These are phyloP conservation scores for Fusarium temperatum DNA, from an alignment of 2,329 filamentous ascomycete species.

Conservation along the genomic window DNA sequence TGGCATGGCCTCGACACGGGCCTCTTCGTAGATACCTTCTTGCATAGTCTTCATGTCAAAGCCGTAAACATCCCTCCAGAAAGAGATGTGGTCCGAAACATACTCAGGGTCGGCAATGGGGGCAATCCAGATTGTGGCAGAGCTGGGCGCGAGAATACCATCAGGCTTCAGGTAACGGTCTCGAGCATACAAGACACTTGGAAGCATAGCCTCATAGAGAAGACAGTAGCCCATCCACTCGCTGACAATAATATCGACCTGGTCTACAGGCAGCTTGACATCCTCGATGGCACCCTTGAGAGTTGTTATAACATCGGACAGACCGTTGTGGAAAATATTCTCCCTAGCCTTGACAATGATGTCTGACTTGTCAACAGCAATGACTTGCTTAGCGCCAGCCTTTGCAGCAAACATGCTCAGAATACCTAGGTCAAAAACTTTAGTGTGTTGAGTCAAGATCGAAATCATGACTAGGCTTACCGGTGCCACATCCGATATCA, in stretches of 20 bases:
- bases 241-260: constrained; percentile 94
- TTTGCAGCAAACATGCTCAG: constrained; percentile 94
- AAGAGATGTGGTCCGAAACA: constrained; percentile 78
- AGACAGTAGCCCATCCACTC: constrained; percentile 99
- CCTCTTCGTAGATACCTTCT: constrained; percentile 80
- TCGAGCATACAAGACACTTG: constrained; percentile 87
- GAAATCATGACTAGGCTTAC: constrained; percentile 45
- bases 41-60: constrained; percentile 96
- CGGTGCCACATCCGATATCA: constrained; percentile 87
- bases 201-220: constrained; percentile 95
- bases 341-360: constrained; percentile 89
- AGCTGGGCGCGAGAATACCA: constrained; percentile 86
- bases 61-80: constrained; percentile 93
- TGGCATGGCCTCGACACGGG: constrained; percentile 78
- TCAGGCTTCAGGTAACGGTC: constrained; percentile 84
- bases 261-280: constrained; percentile 76
- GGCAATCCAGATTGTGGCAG: constrained; percentile 83
- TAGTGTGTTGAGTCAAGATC: constrained; percentile 4
- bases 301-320: constrained; percentile 78
- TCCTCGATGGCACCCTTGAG: constrained; percentile 90
- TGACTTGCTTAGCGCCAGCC: constrained; percentile 85
- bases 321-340: constrained; percentile 83
- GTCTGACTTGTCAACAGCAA: constrained; percentile 90
- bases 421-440: constrained; percentile 65
- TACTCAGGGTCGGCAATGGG: constrained; percentile 82